phyloP scores from a whole-genome alignment of 176 grass and related monocot species.

The Cenchrus purpureus region DNA sequence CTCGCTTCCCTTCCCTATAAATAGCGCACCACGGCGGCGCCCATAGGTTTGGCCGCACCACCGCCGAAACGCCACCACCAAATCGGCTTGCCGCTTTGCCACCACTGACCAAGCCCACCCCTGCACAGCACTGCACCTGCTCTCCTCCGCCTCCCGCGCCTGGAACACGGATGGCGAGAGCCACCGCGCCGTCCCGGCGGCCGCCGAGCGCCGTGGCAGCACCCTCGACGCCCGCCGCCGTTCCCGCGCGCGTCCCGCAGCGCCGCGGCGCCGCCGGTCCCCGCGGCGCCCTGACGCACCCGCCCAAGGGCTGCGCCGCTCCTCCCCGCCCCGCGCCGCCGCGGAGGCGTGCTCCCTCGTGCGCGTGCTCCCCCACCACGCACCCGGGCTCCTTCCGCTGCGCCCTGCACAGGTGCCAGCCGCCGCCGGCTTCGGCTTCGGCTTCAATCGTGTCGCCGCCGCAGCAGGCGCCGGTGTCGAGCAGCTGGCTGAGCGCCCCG shows the following conservation, averaged over 20 bases:
- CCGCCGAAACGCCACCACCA: conserved; percentile 5
- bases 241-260: neutral
- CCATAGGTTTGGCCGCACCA: conserved; percentile 31
- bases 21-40: neutral
- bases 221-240: neutral
- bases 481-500: conserved; percentile 26
- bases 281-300: neutral
- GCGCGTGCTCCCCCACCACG: conserved; percentile 67
- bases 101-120: conserved; percentile 8
- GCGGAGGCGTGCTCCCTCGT: conserved; percentile 21
- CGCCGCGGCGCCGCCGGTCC: no score
- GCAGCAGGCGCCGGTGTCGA: neutral
- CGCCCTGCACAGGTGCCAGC: conserved; percentile 46
- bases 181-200: neutral
- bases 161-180: neutral
- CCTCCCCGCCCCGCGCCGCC: neutral
- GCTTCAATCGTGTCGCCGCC: no score
- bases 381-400: conserved; percentile 83
- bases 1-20: neutral
- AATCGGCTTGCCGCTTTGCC: neutral
- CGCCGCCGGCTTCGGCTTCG: neutral
- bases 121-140: neutral
- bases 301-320: neutral
- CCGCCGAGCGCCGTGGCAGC: conserved; percentile 4
- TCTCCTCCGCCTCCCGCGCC: neutral